phyloP scores from a whole-genome alignment of 2,329 filamentous ascomycete genomes.

The Lasiodiplodia hormozganensis region DNA sequence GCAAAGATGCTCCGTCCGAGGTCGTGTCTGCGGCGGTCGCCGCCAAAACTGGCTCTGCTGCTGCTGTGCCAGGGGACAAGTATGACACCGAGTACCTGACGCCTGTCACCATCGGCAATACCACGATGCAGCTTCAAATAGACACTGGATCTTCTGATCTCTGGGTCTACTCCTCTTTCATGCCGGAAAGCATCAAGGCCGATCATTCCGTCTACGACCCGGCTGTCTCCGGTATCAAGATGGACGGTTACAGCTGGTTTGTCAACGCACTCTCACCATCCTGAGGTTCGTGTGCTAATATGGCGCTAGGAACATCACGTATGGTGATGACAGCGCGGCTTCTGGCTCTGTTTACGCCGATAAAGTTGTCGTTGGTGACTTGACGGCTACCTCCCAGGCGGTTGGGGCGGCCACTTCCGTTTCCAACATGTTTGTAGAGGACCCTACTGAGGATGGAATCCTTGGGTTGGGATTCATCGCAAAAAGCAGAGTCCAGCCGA shows the following conservation, averaged over 20 bases:
- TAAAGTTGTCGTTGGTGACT: constrained; percentile 66
- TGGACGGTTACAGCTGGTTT: constrained; percentile 64
- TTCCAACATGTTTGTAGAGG: constrained; percentile 59
- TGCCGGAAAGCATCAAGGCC: constrained; percentile 55
- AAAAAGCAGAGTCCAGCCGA: constrained; percentile 56
- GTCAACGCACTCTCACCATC: too few relatives aligned
- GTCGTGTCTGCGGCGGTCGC: constrained; percentile 43
- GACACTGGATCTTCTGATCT: constrained; percentile 75
- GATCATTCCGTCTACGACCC: constrained; percentile 68
- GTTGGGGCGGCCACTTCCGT: constrained; percentile 70
- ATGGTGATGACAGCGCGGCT: constrained; percentile 70
- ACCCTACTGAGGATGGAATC: constrained; percentile 50
- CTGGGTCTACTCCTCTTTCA: constrained; percentile 71
- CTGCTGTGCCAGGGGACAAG: constrained; percentile 50
- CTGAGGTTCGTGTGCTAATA: neutral
- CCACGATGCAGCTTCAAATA: constrained; percentile 70
- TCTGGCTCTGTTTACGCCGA: constrained; percentile 71
- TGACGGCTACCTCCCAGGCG: constrained; percentile 66
- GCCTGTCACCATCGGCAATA: constrained; percentile 69
- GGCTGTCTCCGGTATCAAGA: constrained; percentile 52
- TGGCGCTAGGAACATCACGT: constrained; percentile 44
- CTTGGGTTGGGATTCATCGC: constrained; percentile 14
- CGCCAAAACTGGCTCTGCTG: constrained; percentile 45
- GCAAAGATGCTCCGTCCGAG: constrained; percentile 40
- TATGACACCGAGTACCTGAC: constrained; percentile 49